Evolutionary conservation across 148 eudicot genomes (phyloP), one percentile per base, ranked within the genome.

Genomic region (Fagopyrum homotropicum): DNA sequence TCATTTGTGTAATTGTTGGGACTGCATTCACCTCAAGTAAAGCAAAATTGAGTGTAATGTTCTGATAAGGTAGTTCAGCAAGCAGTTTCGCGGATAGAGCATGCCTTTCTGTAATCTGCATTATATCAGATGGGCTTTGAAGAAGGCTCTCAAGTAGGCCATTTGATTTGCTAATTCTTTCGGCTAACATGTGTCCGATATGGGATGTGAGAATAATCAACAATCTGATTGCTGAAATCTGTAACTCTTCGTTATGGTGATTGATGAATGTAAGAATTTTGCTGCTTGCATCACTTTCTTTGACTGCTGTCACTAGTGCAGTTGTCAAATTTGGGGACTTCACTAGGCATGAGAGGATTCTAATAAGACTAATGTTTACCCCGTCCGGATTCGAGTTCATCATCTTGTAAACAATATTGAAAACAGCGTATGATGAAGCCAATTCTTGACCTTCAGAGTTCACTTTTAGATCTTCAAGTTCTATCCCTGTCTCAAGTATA

Each of bases 1-100:
- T 76, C 30, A 83, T 79, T 69, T 82, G 76, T 44, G 87, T 66
- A 46, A 92, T 79, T 70, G 17, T 76, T 17, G 93, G 90, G 45
- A 92, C 80, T 4, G 80, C 81, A 70, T 86, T 78, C 76, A 69
- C 78, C 68, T 80, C 77, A 29, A 86, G 76, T 84, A 92, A 83
- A 54, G 91, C 89, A 9, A 80, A 73, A 81, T 89, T 92, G 69
- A 92, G 93, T 45, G 85, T 77, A 48, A 90, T 75, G 76, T 89
- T 90, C 80, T 90, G 86, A 76, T 86, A 91, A 66, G 98, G 98
- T 63, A 90, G 88, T 72, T 83, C 89, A 45, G 98, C 90, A 72
- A 92, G 81, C 76, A 92, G 86, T 76, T 76, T 86, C 76, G 79
- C 87, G 35, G 96, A 87, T 80, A 85, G 74, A 59, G 93, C 93